phyloP scores from a whole-genome alignment of 345 rosid species.

The Populus ilicifolia region DNA sequence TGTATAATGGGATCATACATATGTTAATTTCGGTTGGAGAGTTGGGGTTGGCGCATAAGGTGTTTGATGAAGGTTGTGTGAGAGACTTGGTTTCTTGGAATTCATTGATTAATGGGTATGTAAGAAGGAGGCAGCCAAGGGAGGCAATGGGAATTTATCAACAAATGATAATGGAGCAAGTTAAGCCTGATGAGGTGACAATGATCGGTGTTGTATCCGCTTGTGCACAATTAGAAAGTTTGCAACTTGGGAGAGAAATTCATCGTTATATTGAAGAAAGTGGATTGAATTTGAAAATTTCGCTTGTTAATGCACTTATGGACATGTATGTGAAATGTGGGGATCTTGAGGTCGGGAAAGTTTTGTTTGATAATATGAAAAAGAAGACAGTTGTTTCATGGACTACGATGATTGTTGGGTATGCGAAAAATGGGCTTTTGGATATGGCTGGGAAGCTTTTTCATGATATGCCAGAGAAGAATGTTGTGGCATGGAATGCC shows the following conservation, averaged over 20 bases:
- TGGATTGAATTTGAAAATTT: constrained; percentile 47
- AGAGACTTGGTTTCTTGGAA: constrained; percentile 92
- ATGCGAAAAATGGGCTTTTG: constrained; percentile 57
- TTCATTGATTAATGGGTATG: constrained; percentile 73
- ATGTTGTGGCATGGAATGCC: constrained; percentile 79
- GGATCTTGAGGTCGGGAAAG: constrained; percentile 45
- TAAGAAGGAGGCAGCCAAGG: constrained; percentile 42
- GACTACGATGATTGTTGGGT: constrained; percentile 74
- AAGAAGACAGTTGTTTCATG: constrained; percentile 60
- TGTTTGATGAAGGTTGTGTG: constrained; percentile 69
- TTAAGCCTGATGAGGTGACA: constrained; percentile 64
- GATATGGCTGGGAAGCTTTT: constrained; percentile 57
- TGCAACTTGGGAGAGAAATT: constrained; percentile 57
- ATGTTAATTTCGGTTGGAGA: constrained; percentile 56
- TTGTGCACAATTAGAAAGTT: constrained; percentile 49
- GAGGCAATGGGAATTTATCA: constrained; percentile 47
- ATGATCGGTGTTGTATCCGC: constrained; percentile 73
- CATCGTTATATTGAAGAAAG: constrained; percentile 41
- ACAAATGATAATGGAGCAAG: constrained; percentile 49
- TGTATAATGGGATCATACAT: constrained; percentile 60
- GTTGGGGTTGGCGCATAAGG: constrained; percentile 49
- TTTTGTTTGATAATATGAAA: constrained; percentile 50
- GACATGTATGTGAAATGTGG: constrained; percentile 87
- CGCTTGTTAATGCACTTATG: constrained; percentile 70
- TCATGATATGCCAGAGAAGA: constrained; percentile 61